Base-by-base conservation (phyloP, 2,329 filamentous ascomycete species). In the Penicillium sp. region DNA sequence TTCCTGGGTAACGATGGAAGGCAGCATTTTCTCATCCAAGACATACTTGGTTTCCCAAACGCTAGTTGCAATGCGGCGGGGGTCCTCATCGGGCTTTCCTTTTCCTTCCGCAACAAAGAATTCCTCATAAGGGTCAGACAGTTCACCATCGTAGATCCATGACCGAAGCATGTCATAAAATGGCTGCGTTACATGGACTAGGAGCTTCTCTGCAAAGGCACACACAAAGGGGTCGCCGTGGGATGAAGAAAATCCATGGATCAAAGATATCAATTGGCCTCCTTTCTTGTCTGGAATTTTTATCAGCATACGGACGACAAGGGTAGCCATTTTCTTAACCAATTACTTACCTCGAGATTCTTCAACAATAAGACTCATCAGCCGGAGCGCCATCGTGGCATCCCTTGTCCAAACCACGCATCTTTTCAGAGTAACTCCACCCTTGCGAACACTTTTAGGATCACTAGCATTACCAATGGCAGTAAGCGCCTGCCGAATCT, bases 21-120 rank as follows among this genome's bases (percentile, higher is more conserved):
- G 95, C 25, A 97, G 88, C 90, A 97, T 95, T 48, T 85, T 83
- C 57, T 90, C 84, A 65, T 91, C 88, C 39, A 97, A 82, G 69
- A 91, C 90, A 77, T 96, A 99, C 73, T 98, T 98, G 75, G 96
- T 92, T 74, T 98, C 93, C 95, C 95, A 99, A 2, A 98, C 93
- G 64, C 93, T 97, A 37, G 89, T 93, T 16, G 91, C 90, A 46
- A 78, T 77, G 51, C 78, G 75, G 35, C 79, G 72, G 27, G 78
- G 78, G 64, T 81, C 52, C n/a, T 47, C 52, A 43, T 48, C 43
- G 16, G 52, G 26, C 19, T 46, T 39, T 16, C 25, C 44, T 14
- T 46, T 73, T 52, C 88, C 85, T 65, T 97, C 92, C 21, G 87
- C 87, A 21, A 99, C 93, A 68, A 99, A 98, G 76, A 99, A 99